Base-by-base conservation (phyloP, 306 rosid species). In the Cicer chorassanicum region DNA sequence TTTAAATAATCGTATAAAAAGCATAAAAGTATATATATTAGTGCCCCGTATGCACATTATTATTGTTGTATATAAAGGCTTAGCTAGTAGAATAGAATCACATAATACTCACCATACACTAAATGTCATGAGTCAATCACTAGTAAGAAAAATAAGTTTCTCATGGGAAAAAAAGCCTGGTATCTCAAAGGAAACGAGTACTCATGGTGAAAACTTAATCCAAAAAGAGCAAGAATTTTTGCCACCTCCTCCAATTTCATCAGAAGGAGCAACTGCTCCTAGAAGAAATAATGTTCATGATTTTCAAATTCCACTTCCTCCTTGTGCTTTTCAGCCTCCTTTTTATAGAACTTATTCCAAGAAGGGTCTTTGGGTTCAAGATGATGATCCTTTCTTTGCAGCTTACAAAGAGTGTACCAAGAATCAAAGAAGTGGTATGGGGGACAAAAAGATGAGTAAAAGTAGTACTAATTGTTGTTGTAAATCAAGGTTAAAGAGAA, bases 151-250 rank as follows among this genome's bases (percentile, higher is more conserved):
- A 38, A 74, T 85, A n/a, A 83, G 88, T 75, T 93, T 91, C 87
- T 84, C 97, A 13, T 90, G 97, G 97, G 97, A 93, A 82, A 86
- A 84, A 54, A 86, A 86, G 62, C 92, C 93, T 3, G 93, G 96
- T 1, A 82, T 84, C 8, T 81, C 89, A 19, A 88, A 89, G 63
- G 78, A 48, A 70, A 41, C 39, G 43, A 36, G 2, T 18, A 18
- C 71, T 21, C 63, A 45, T 41, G 65, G n/a, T 40, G 81, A 82
- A 80, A 69, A 6, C 74, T 9, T 41, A 21, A 70, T 48, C 14
- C 11, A 40, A 9, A 75, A 44, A 72, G 83, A 70, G 21, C 44
- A 73, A 0, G 78, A 66, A 24, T 24, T 70, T 29, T 51, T 73
- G 0, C 96, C 92, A 12, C 88, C 82, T 0, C 96, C 97, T 62